These are phyloP conservation scores for Nannochloropsis salina DNA, from an alignment of 108 stramenopile genomes.

Conservation along the genomic window DNA sequence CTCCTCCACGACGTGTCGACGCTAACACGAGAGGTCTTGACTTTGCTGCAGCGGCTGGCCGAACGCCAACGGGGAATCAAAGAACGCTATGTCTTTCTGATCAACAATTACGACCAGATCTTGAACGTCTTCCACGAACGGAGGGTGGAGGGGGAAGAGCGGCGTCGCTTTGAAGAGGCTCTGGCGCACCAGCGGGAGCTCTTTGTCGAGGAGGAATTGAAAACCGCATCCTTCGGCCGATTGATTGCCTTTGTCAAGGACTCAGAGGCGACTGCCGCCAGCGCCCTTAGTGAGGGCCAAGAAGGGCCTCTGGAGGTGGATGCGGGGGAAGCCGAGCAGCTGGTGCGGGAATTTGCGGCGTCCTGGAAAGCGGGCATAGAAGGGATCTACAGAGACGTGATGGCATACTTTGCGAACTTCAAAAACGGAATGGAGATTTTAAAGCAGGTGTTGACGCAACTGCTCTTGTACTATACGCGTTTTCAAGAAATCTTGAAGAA, in stretches of 20 bases:
- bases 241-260: slow-evolving; percentile 95
- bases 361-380: slow-evolving; percentile 84
- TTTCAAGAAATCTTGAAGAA: slow-evolving; percentile 80
- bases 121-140: slow-evolving; percentile 86
- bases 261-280: slow-evolving; percentile 69
- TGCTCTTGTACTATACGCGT: slow-evolving; percentile 92
- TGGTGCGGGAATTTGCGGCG: slow-evolving; percentile 85
- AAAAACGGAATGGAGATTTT: slow-evolving; percentile 96
- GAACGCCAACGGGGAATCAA: slow-evolving; percentile 72
- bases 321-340: slow-evolving; percentile 70
- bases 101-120: slow-evolving; percentile 91
- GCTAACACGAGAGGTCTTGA: slow-evolving; percentile 34
- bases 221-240: slow-evolving; percentile 29
- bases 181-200: slow-evolving; percentile 78
- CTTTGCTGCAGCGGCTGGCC: slow-evolving; percentile 67
- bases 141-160: slow-evolving; percentile 74
- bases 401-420: slow-evolving; percentile 92
- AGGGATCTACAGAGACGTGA: slow-evolving; percentile 79
- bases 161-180: slow-evolving; percentile 77
- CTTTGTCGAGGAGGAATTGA: slow-evolving; percentile 92
- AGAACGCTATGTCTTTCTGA: slow-evolving; percentile 82
- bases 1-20: slow-evolving; percentile 52
- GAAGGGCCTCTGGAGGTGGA: slow-evolving; percentile 58
- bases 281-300: slow-evolving; percentile 27
- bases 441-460: slow-evolving; percentile 92